A percentile compares a stretch with the other conserved stretches of the same genome.
These are phyloP conservation scores for Osmozyma mogii DNA, from an alignment of 805 yeast species.

Conservation along the genomic window DNA sequence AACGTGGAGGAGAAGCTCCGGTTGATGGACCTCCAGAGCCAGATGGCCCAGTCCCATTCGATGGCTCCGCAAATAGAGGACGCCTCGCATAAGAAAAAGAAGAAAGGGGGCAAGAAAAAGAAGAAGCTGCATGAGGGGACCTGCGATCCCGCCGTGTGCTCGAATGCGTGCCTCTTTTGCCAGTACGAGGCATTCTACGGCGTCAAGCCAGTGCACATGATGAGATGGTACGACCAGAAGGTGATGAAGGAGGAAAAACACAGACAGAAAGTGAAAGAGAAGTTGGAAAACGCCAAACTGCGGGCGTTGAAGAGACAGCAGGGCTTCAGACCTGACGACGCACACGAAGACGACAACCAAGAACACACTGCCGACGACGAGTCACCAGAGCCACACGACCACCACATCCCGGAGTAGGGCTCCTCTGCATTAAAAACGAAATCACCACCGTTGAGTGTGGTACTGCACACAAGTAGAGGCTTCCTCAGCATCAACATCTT, in stretches of 20 bases:
- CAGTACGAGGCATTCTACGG: conserved; percentile 48
- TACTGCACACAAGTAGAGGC: too few relatives aligned
- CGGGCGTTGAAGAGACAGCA: conserved; percentile 22
- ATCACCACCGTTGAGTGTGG: too few relatives aligned
- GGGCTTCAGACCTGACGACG: too few relatives aligned
- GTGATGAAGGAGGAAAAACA: conserved; percentile 23
- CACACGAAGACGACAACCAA: too few relatives aligned
- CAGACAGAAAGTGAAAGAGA: conserved; percentile 26
- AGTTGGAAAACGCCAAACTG: conserved; percentile 31
- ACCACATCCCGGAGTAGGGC: too few relatives aligned
- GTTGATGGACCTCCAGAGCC: conserved; percentile 21
- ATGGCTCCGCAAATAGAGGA: too few relatives aligned
- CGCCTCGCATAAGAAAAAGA: neutral
- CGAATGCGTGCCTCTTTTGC: conserved; percentile 47
- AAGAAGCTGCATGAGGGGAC: neutral
- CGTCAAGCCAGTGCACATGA: conserved; percentile 40
- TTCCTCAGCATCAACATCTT: too few relatives aligned
- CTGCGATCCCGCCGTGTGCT: conserved; percentile 15
- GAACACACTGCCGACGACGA: too few relatives aligned
- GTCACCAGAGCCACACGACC: too few relatives aligned
- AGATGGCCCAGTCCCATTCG: too few relatives aligned
- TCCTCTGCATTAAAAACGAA: too few relatives aligned
- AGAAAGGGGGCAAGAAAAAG: neutral
- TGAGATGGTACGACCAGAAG: conserved; percentile 40
- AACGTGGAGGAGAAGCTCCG: conserved; percentile 32